Percentiles rank a stretch among this genome's conserved stretches.
Conservation (phyloP, 139 green algal species). For the Protoeuglena noctilucae region DNA sequence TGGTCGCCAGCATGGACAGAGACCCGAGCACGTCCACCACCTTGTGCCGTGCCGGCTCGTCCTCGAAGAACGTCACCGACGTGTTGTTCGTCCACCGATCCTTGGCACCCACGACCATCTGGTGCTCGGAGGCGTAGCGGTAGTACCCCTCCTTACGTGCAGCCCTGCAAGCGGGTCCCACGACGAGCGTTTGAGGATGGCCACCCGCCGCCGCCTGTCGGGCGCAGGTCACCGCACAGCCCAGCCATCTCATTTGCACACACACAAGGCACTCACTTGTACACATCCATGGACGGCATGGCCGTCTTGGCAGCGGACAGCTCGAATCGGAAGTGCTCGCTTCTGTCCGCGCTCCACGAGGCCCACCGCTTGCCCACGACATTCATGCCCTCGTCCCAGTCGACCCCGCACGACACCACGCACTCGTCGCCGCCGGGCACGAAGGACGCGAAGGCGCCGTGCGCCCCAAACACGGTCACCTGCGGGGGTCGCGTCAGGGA, state of each 20-base stretch:
- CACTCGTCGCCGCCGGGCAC: not conserved
- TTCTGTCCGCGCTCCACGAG: not conserved
- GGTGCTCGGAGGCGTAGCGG: too few relatives aligned
- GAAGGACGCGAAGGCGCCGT: not conserved
- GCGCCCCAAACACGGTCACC: too few relatives aligned
- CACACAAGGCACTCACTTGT: too few relatives aligned
- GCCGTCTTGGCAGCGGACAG: too few relatives aligned
- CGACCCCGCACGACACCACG: not conserved
- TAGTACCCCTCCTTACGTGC: too few relatives aligned
- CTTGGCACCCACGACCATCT: too few relatives aligned
- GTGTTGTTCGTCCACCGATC: constrained; percentile 5
- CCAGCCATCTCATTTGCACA: too few relatives aligned
- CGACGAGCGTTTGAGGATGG: constrained; percentile 20
- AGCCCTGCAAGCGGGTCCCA: too few relatives aligned
- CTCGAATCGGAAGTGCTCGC: not conserved
- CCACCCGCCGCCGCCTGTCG: too few relatives aligned
- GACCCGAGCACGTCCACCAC: constrained; percentile 23
- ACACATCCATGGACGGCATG: not conserved
- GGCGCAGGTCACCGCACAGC: too few relatives aligned
- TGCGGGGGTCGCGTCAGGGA: too few relatives aligned
- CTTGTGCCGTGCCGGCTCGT: constrained; percentile 24
- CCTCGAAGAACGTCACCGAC: constrained; percentile 10
- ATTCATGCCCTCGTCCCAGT: not conserved
- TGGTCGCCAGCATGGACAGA: constrained; percentile 13
- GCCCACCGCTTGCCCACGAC: not conserved